Conservation (phyloP, 768 basidiomycete species). For the Exsudoporus frostii region DNA sequence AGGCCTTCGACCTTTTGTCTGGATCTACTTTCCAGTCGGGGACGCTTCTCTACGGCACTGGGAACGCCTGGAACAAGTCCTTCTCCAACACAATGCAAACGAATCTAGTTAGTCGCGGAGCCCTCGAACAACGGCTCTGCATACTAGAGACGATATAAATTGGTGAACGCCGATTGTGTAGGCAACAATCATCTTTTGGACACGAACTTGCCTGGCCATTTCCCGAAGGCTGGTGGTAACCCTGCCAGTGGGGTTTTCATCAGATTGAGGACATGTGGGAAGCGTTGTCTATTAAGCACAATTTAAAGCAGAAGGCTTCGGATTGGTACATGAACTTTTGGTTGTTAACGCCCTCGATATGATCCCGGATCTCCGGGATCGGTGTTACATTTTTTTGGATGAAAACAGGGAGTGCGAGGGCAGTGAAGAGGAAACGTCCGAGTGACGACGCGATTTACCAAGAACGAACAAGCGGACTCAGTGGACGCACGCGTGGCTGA, state of each 20-base stretch:
- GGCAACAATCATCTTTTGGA: no score
- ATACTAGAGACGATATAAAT: not conserved
- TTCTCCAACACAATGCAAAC: no score
- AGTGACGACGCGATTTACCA: not conserved
- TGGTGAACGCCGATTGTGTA: no score
- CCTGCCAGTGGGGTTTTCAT: not conserved
- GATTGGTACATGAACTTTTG: not conserved
- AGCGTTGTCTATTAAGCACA: not conserved
- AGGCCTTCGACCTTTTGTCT: no score
- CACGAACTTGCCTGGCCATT: no score
- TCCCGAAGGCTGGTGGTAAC: no score
- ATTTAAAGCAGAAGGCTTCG: not conserved
- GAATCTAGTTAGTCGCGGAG: no score
- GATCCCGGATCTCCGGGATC: not conserved
- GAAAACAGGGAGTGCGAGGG: no score
- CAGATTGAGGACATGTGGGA: not conserved
- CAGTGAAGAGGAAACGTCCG: not conserved
- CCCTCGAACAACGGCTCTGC: not conserved
- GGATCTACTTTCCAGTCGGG: no score
- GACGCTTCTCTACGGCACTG: no score
- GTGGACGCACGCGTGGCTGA: not conserved
- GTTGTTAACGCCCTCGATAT: not conserved
- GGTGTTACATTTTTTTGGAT: not conserved
- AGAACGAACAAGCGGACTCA: not conserved
- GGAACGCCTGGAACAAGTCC: no score